A percentile compares a stretch with the other conserved stretches of the same genome.
Conservation (phyloP, 805 yeast genomes). For the Sungouiozyma ichnusensis region DNA sequence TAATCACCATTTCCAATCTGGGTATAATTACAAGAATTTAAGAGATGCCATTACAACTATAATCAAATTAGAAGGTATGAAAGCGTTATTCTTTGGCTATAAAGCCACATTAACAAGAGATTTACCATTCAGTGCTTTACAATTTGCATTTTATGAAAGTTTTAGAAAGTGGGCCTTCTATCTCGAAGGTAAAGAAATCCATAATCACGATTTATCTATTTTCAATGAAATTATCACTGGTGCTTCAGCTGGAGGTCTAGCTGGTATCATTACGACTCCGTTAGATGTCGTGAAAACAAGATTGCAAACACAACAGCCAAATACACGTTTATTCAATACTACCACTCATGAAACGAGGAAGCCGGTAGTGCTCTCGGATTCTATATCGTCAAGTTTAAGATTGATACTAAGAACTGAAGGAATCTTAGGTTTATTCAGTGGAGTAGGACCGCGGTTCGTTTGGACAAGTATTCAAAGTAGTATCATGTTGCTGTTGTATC, state of each 20-base stretch:
- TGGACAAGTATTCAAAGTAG: constrained; percentile 97
- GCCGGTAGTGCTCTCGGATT: constrained; percentile 25
- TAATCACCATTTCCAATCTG: constrained; percentile 67
- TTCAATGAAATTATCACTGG: constrained; percentile 71
- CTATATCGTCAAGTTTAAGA: constrained; percentile 41
- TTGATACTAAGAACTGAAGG: constrained; percentile 68
- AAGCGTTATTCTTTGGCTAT: constrained; percentile 79
- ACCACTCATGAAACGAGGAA: constrained; percentile 4
- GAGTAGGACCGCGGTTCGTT: constrained; percentile 91
- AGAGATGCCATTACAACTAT: constrained; percentile 61
- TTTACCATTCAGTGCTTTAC: constrained; percentile 90
- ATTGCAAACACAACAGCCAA: constrained; percentile 73
- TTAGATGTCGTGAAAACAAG: constrained; percentile 87
- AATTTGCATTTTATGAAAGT: constrained; percentile 89
- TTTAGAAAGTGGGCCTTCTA: constrained; percentile 52
- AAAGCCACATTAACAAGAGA: constrained; percentile 90
- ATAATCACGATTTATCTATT: constrained; percentile 40
- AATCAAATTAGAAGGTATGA: constrained; percentile 55
- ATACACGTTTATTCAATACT: background rate
- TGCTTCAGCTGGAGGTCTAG: constrained; percentile 90
- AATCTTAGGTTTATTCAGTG: constrained; percentile 67
- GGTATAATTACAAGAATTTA: constrained; percentile 77
- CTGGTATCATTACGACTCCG: constrained; percentile 85
- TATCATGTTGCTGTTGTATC: constrained; percentile 84
- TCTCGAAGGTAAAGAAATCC: constrained; percentile 26